phyloP scores from a whole-genome alignment of 768 basidiomycete genomes.

The Russula virescens region DNA sequence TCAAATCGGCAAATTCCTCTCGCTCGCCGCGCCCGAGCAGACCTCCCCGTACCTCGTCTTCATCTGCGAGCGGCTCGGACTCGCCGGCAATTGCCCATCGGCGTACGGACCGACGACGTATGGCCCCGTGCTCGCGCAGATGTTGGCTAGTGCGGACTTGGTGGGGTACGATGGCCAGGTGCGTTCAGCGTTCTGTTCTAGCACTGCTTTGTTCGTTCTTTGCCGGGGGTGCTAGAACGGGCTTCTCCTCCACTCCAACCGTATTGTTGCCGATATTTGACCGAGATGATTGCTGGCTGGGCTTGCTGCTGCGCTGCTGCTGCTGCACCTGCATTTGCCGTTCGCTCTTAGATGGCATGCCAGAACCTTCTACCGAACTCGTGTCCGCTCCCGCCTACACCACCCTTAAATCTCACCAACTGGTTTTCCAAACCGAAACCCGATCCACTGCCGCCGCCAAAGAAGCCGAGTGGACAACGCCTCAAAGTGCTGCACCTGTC shows the following conservation, averaged over 20 bases:
- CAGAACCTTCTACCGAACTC: conserved; percentile 47
- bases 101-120: conserved; percentile 43
- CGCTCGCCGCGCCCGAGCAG: conserved; percentile 55
- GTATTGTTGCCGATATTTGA: too few species aligned
- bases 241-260: too few species aligned
- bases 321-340: too few species aligned
- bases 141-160: conserved; percentile 62
- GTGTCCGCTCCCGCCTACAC: conserved; percentile 52
- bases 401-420: conserved; percentile 53
- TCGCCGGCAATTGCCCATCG: conserved; percentile 41
- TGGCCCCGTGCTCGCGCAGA: conserved; percentile 64
- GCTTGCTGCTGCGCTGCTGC: too few species aligned
- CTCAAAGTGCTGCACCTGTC: conserved; percentile 71
- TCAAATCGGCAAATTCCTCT: conserved; percentile 59
- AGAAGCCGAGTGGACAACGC: conserved; percentile 54
- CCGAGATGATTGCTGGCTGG: background rate
- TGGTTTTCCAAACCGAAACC: conserved; percentile 82
- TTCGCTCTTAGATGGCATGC: conserved; percentile 45
- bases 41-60: conserved; percentile 51
- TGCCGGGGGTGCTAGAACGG: too few species aligned
- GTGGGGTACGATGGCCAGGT: conserved; percentile 44
- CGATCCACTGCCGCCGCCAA: conserved; percentile 52
- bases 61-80: conserved; percentile 54
- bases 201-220: too few species aligned
- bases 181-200: too few species aligned